Evolutionary conservation across 306 rosid genomes (phyloP).

Genomic region (Chamaecrista fasciculata): DNA sequence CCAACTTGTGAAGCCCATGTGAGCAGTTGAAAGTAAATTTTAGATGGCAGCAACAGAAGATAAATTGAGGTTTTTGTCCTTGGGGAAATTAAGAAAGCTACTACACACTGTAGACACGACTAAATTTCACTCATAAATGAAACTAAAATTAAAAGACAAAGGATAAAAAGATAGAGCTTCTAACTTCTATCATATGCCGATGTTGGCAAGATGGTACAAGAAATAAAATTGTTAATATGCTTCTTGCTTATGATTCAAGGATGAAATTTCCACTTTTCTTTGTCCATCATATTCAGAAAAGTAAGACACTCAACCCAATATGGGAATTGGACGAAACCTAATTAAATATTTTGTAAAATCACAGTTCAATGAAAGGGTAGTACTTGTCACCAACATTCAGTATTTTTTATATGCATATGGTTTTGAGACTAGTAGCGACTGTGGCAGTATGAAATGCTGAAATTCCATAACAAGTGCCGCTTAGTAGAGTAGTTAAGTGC

Average conservation of each 20-base stretch:
- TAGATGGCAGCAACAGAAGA: background rate
- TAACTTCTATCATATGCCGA: background rate
- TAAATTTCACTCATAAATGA: background rate
- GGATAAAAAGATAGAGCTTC: background rate
- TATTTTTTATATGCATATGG: conserved; percentile 8
- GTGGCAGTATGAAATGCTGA: no score
- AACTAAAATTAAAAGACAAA: background rate
- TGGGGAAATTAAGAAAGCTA: background rate
- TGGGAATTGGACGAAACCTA: background rate
- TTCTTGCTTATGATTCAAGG: background rate
- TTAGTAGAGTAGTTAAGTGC: no score
- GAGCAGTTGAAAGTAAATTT: background rate
- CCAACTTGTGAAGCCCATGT: background rate
- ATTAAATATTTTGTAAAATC: background rate
- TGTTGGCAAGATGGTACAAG: background rate
- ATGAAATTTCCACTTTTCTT: background rate
- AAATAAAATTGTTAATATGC: background rate
- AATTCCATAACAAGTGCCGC: no score
- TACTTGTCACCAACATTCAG: conserved; percentile 11
- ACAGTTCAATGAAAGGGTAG: conserved; percentile 5
- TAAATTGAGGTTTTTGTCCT: background rate
- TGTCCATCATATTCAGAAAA: background rate
- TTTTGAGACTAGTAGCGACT: conserved; percentile 17
- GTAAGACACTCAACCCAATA: background rate
- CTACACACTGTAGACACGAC: background rate